phyloP scores from a whole-genome alignment of 2,329 filamentous ascomycete genomes.

The Colletotrichum horii region DNA sequence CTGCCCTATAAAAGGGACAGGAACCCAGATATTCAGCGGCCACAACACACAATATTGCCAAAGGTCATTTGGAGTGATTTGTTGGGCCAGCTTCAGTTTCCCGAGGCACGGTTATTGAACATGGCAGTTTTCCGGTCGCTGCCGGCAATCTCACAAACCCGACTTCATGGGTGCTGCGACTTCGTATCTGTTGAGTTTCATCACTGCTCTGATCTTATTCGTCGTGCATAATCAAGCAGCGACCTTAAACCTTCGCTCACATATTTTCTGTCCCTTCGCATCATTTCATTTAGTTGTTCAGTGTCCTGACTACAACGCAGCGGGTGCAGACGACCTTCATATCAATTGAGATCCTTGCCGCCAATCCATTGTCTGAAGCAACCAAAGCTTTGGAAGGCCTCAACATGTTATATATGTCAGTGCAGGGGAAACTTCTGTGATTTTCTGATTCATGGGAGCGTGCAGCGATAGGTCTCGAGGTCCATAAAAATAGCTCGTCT shows the following conservation, averaged over 20 bases:
- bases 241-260: accelerated
- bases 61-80: no score
- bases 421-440: accelerated
- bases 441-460: not conserved
- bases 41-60: not conserved
- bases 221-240: accelerated
- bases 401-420: not conserved
- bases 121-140: accelerated
- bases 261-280: not conserved
- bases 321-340: accelerated
- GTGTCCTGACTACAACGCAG: accelerated
- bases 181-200: accelerated
- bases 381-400: accelerated
- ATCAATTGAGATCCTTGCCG: accelerated
- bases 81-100: not conserved
- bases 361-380: no score
- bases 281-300: accelerated
- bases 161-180: not conserved
- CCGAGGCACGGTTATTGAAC: not conserved
- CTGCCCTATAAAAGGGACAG: accelerated
- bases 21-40: accelerated
- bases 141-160: accelerated
- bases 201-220: not conserved
- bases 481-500: accelerated
- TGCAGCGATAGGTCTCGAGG: accelerated